Base-by-base conservation (phyloP, 106 monocot species). In the Alisma plantagoaquatica region DNA sequence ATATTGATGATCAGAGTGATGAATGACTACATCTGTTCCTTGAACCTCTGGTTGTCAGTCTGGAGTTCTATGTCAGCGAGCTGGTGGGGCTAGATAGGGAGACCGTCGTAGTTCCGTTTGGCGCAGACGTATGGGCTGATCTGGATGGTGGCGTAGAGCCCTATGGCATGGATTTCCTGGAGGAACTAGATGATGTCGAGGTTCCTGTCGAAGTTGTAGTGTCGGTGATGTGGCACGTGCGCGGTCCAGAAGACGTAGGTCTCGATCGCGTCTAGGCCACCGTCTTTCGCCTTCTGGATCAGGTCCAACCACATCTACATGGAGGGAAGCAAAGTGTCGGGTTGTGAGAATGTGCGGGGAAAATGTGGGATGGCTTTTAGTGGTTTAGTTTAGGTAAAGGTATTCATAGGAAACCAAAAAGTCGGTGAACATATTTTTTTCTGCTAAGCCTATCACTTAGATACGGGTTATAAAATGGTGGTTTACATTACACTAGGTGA, bases 51-150 rank as follows among this genome's bases (percentile, higher is more conserved):
- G 15, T 53, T 64, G 15, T 64, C 54, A 1, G 64, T 54, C 44
- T 54, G 53, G 28, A 54, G 4, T 23, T 54, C 29, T n/a, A 64
- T 3, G 2, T 45, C 54, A 0, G 41, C 29, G 9, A 64, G 29
- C 45, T 53, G 42, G 11, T 26, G 27, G 29, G 54, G 26, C 64
- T 54, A 64, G 23, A 9, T 54, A 53, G 64, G 64, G 30, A 64
- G 29, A 9, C 64, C 64, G 19, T 54, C 88, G 61, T 76, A 63
- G 44, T 75, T 82, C 88, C 88, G 83, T 70, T 88, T 82, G 7
- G 75, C 82, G 28, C 80, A 69, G 56, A 88, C 77, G 76, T 78
- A 88, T 27, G 88, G 88, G 15, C 88, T 82, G 10, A 88, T 60
- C 51, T 82, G 38, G 25, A 88, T 72, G 14, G 53, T 73, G 1